Base-by-base conservation (phyloP, 257 asterid genomes). In the Parsonsia alboflavescens region DNA sequence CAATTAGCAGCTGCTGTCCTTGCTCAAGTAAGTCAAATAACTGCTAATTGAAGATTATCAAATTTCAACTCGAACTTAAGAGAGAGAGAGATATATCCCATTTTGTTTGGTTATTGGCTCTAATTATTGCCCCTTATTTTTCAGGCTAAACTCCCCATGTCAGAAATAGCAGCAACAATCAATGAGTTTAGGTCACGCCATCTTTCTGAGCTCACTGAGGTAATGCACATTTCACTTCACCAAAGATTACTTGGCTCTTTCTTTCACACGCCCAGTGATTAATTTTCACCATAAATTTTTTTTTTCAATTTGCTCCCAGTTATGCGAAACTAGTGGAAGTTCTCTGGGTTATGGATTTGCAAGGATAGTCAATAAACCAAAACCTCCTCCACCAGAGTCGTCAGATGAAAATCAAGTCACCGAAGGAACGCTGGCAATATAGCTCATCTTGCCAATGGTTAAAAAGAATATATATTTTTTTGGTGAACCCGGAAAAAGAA, bases 1-100 rank as follows among this genome's bases (percentile, higher is more conserved):
- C 99, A 95, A 82, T 85, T 95, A 79, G 99, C 99, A 52, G 99
- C 99, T 59, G 99, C 99, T 61, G 98, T 95, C 56, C 98, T 95
- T 77, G 91, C 97, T 64, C 96, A 91, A 84, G 99, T 95, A 89
- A 86, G 98, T 85, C 50, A 78, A 76, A 52, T 49, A 5, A 7
- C 8, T 64, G 39, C 6, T 24, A 57, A 42, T 33, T 50, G 5
- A 44, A 7, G 1, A 28, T 52, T 44, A 42, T 71, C 50, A 49
- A 28, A 53, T 62, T 11, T n/a, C 42, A 57, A 45, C n/a, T n/a
- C n/a, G n/a, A n/a, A n/a, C 48, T 65, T n/a, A 17, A 49, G 41
- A 42, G 41, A 13, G 2, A 19, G 21, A 10, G 2, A 17, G 28
- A 10, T 13, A 64, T 15, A 26, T 3, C 28, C 10, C 46, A 5